Evolutionary conservation across 139 green algal genomes (phyloP).

Genomic region (Pedinophyceae sp.): DNA sequence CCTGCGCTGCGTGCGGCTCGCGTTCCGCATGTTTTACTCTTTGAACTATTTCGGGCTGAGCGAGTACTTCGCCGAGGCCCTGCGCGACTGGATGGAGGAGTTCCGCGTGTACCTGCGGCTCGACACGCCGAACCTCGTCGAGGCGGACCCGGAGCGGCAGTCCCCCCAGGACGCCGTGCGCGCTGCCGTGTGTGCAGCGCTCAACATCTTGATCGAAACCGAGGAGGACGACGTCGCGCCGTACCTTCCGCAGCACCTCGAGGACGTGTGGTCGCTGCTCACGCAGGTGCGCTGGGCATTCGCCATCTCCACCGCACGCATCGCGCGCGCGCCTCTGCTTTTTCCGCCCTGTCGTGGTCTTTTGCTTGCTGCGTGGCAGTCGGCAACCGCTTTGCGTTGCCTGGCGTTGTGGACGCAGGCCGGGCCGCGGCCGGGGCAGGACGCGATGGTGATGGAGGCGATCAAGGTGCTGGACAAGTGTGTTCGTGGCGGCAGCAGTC

Average conservation of each 20-base stretch:
- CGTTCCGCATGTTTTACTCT: constrained; percentile 78
- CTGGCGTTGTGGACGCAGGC: background rate
- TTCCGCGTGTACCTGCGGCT: constrained; percentile 62
- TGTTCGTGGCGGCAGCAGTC: too few relatives aligned
- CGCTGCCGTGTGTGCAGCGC: constrained; percentile 31
- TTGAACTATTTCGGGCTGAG: constrained; percentile 84
- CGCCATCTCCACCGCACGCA: background rate
- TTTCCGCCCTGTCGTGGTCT: background rate
- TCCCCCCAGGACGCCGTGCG: constrained; percentile 57
- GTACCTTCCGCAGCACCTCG: constrained; percentile 61
- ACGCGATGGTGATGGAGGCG: constrained; percentile 62
- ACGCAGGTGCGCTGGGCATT: background rate
- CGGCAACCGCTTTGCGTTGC: background rate
- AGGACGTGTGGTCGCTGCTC: constrained; percentile 5
- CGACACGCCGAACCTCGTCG: constrained; percentile 32
- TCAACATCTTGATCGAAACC: constrained; percentile 78
- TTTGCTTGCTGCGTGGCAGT: background rate
- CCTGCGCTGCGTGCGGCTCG: constrained; percentile 45
- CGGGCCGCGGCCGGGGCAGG: constrained; percentile 26
- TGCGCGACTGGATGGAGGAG: constrained; percentile 79
- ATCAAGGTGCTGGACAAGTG: constrained; percentile 66
- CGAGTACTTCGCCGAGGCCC: constrained; percentile 53
- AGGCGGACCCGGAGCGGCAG: constrained; percentile 50
- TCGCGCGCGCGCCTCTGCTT: background rate
- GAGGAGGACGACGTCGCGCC: constrained; percentile 92